Conservation (phyloP, 495 filamentous ascomycete genomes). For the Aspergillus mulundensis region DNA sequence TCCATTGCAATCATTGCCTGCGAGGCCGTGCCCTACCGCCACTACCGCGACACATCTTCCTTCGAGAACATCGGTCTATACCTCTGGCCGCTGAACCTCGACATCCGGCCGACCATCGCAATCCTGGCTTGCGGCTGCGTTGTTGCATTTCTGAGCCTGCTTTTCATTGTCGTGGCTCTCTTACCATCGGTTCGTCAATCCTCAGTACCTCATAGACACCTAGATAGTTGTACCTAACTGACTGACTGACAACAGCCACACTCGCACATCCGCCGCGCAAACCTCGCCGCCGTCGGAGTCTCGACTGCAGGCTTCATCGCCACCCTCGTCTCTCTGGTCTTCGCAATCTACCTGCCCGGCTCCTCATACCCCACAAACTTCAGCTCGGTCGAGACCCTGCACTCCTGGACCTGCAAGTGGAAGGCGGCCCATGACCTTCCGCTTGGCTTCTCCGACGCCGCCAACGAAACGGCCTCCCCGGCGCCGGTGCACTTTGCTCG, state of each 20-base stretch:
- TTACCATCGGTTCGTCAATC: conserved; percentile 37
- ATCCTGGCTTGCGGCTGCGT: conserved; percentile 42
- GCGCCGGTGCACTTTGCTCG: conserved; percentile 39
- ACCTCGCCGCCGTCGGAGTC: conserved; percentile 33
- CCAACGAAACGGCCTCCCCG: conserved; percentile 4
- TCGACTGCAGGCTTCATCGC: conserved; percentile 37
- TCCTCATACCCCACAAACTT: conserved; percentile 36
- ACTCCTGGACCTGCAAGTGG: conserved; percentile 54
- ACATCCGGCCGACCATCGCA: conserved; percentile 43
- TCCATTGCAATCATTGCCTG: conserved; percentile 40
- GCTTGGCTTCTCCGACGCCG: neutral
- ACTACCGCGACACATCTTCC: conserved; percentile 36
- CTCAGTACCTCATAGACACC: neutral
- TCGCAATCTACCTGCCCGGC: conserved; percentile 40
- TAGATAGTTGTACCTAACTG: neutral
- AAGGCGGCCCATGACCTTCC: conserved; percentile 15
- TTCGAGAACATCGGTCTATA: conserved; percentile 37
- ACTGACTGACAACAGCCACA: conserved; percentile 23
- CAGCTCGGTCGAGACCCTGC: conserved; percentile 40
- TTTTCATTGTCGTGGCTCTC: conserved; percentile 39
- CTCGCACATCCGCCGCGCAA: conserved; percentile 35
- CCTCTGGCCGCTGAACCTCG: conserved; percentile 49
- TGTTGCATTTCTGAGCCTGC: conserved; percentile 34
- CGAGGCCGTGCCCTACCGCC: conserved; percentile 36
- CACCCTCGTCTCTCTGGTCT: conserved; percentile 37